Conservation (phyloP, 768 basidiomycete species). For the Pleurotus eryngii region DNA sequence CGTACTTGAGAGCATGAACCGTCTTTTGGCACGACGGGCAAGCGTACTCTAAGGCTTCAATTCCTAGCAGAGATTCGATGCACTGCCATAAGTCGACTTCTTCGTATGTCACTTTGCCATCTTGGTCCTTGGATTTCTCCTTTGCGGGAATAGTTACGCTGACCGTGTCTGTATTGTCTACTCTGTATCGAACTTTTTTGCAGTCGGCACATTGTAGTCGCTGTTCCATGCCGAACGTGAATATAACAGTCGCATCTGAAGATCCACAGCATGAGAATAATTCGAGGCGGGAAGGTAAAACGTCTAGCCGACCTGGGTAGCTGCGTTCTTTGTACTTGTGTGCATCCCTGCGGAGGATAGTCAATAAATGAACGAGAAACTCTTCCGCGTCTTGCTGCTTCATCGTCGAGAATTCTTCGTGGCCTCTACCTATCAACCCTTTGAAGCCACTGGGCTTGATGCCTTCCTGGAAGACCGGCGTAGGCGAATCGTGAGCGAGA, state of each 20-base stretch:
- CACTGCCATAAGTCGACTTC: slow-evolving; percentile 61
- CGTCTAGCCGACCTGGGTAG: slow-evolving; percentile 21
- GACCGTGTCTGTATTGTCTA: slow-evolving; percentile 73
- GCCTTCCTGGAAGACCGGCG: slow-evolving; percentile 77
- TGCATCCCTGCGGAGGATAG: slow-evolving; percentile 63
- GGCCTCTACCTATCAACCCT: slow-evolving; percentile 85
- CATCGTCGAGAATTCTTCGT: slow-evolving; percentile 95
- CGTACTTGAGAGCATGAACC: slow-evolving; percentile 73
- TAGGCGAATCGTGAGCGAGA: slow-evolving; percentile 42
- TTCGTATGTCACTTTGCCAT: slow-evolving; percentile 62
- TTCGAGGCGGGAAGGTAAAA: background rate
- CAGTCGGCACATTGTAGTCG: slow-evolving; percentile 80
- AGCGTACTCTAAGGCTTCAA: slow-evolving; percentile 73
- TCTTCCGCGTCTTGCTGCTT: slow-evolving; percentile 96
- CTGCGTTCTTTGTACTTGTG: slow-evolving; percentile 44
- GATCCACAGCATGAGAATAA: background rate
- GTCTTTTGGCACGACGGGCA: slow-evolving; percentile 73
- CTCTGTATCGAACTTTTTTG: slow-evolving; percentile 75
- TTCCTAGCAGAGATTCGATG: slow-evolving; percentile 52
- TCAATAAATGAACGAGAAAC: slow-evolving; percentile 82
- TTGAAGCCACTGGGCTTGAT: slow-evolving; percentile 84
- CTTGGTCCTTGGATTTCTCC: slow-evolving; percentile 50
- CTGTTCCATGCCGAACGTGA: slow-evolving; percentile 85
- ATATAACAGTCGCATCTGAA: slow-evolving; percentile 69
- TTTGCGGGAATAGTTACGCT: slow-evolving; percentile 75